Evolutionary conservation across 495 filamentous ascomycete species (phyloP), one percentile per base, ranked within the genome.

Genomic region (Podospora anserina): DNA sequence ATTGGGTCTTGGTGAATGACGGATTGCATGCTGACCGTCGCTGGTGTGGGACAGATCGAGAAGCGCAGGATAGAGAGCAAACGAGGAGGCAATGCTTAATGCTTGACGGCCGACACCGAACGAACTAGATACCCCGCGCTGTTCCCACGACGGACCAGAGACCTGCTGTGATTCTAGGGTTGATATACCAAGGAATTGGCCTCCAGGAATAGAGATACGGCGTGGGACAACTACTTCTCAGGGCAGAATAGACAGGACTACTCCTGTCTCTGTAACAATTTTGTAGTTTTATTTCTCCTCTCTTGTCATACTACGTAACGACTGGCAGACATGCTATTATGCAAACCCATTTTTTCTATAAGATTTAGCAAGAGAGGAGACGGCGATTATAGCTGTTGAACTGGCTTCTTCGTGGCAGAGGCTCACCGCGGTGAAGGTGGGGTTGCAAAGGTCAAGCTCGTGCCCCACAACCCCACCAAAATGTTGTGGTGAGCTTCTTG

Each of bases 11-110:
- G 7, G 39, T 1, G 15, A 49, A 16, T 13, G 13, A 3, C 13
- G 39, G 13, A 16, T 3, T 49, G 39, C 32, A n/a, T 70, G 32
- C 72, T 71, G 63, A 75, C 72, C 63, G 53, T 28, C 63, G 67
- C 67, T 57, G 60, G 65, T 49, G 39, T 20, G 23, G 44, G 23
- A 60, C 68, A 88, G 85, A 81, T 79, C 19, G 79, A 83, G 5
- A 85, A 84, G 73, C 79, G 81, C 53, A 85, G 83, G 68, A 80
- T 79, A 64, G 83, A 82, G 55, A 86, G 80, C 71, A 80, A 75
- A 66, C 44, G 59, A 1, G 11, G 20, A 34, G 11, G 53, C 4
- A 30, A 18, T 13, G 15, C 39, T 13, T 49, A 16, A 49, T 1
- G 13, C 39, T 13, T 49, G 39, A 23, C 23, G 23, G 0, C 2